Evolutionary conservation across 352 stramenopile genomes (phyloP).

Genomic region (Globisporangium perplexum): DNA sequence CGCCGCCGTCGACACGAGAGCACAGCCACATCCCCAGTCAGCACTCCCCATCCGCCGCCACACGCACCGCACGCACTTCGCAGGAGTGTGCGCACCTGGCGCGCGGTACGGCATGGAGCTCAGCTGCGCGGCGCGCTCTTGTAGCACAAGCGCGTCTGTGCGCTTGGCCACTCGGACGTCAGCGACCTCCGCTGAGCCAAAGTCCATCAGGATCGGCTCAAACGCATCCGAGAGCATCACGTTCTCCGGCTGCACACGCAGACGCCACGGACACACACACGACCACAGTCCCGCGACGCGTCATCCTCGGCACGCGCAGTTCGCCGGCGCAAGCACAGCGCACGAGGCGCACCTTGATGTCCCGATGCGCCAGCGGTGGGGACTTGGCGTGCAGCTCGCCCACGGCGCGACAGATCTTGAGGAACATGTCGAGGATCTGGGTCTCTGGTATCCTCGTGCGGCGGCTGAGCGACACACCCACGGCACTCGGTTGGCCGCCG

Average conservation of each 20-base stretch:
- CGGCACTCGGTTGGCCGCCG: not conserved
- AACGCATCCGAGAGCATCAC: constrained; percentile 70
- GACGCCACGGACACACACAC: not conserved
- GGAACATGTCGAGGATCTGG: constrained; percentile 76
- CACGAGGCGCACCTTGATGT: constrained; percentile 65
- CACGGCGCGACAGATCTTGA: constrained; percentile 78
- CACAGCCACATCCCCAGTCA: too few species aligned
- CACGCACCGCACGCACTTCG: too few species aligned
- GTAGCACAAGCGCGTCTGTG: constrained; percentile 72
- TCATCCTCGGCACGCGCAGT: not conserved
- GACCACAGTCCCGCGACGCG: not conserved
- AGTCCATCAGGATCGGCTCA: constrained; percentile 87
- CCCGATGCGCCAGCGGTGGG: constrained; percentile 73
- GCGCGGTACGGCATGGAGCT: constrained; percentile 87
- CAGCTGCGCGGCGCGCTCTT: constrained; percentile 78
- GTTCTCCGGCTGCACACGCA: constrained; percentile 70
- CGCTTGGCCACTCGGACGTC: constrained; percentile 65
- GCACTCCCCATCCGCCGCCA: too few species aligned
- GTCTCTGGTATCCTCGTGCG: constrained; percentile 51
- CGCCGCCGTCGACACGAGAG: too few species aligned
- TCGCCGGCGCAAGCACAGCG: not conserved
- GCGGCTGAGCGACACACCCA: constrained; percentile 7
- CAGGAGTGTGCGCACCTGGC: constrained; percentile 37
- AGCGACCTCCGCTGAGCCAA: constrained; percentile 67
- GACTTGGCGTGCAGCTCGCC: constrained; percentile 65